Evolutionary conservation across 2,329 filamentous ascomycete species (phyloP).

Genomic region (Fusarium azukiicola): DNA sequence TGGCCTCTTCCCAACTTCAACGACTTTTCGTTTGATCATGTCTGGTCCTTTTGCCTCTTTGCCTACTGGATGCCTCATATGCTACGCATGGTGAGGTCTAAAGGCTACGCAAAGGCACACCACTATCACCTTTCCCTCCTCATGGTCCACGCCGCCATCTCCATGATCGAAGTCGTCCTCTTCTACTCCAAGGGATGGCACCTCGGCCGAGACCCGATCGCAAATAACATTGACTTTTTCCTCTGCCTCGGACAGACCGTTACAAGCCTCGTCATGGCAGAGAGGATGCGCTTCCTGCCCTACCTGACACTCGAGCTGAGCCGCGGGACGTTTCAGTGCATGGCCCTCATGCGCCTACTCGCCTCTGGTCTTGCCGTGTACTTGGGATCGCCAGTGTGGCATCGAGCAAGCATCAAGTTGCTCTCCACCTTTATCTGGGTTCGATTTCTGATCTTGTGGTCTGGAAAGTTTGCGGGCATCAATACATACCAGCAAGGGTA

Average conservation of each 20-base stretch:
- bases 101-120: background rate
- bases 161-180: background rate
- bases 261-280: conserved; percentile 6
- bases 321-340: conserved; percentile 6
- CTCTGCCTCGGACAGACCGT: conserved; percentile 2
- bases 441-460: background rate
- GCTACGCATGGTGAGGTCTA: background rate
- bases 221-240: background rate
- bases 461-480: background rate
- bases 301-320: background rate
- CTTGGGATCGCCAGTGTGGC: background rate
- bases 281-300: background rate
- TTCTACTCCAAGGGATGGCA: conserved; percentile 5
- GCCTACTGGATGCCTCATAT: background rate
- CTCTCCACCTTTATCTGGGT: conserved; percentile 19
- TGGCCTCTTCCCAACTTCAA: background rate
- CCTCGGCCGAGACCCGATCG: background rate
- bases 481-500: background rate
- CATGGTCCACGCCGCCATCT: background rate
- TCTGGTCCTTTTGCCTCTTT: background rate
- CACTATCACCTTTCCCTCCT: background rate
- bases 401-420: conserved; percentile 20
- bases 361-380: conserved; percentile 10
- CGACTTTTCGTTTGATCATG: background rate
- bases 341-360: conserved; percentile 12